Percentiles rank a stretch among this genome's conserved stretches.
These are phyloP conservation scores for Zoysia pacifica DNA, from an alignment of 176 grass and related monocot genomes.

Conservation along the genomic window DNA sequence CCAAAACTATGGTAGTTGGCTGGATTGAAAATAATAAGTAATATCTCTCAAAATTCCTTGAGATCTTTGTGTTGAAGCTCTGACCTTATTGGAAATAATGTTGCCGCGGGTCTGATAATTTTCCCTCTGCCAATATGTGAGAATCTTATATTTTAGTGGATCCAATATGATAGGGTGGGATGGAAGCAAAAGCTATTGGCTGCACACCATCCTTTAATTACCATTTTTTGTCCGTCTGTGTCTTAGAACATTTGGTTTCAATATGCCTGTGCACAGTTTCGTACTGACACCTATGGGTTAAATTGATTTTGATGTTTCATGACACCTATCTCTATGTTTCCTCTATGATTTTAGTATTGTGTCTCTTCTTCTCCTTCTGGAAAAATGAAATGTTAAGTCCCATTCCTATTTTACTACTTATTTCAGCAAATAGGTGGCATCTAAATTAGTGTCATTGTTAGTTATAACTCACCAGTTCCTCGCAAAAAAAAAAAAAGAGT, in stretches of 20 bases:
- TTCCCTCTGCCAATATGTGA: not conserved
- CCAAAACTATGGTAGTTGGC: not conserved
- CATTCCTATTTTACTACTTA: slow-evolving; percentile 3
- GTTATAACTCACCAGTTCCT: no score
- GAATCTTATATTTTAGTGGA: not conserved
- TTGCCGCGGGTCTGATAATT: not conserved
- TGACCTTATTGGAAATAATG: not conserved
- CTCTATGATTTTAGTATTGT: not conserved
- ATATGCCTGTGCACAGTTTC: slow-evolving; percentile 11
- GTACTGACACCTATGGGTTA: not conserved
- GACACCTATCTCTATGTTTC: not conserved
- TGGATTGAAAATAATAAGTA: not conserved
- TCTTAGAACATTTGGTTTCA: not conserved
- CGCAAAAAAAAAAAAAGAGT: not conserved
- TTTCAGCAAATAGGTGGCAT: not conserved
- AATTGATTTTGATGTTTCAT: slow-evolving; percentile 3
- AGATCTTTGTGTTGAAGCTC: not conserved
- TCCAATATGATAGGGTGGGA: not conserved
- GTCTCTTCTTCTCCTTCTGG: not conserved
- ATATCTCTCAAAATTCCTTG: not conserved
- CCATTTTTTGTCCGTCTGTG: not conserved
- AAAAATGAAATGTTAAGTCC: slow-evolving; percentile 10
- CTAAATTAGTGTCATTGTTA: slow-evolving; percentile 4
- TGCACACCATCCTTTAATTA: not conserved
- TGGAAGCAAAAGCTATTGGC: not conserved